Evolutionary conservation across 2,329 filamentous ascomycete species (phyloP).

Genomic region (Coniochaeta pulveracea): DNA sequence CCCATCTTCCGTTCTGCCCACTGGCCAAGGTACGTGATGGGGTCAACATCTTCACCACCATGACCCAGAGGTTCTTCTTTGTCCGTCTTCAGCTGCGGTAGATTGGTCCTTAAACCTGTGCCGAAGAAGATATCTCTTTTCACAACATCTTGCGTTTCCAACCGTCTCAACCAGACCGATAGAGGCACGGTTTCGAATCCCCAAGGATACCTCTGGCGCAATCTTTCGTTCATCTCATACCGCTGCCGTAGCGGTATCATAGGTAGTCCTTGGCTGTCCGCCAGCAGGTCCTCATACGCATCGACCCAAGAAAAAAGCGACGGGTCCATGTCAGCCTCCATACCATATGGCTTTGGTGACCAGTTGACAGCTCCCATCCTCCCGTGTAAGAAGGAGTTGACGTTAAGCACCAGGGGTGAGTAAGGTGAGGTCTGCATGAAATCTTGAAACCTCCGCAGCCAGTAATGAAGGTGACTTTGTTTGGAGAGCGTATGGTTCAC

Average conservation of each 20-base stretch:
- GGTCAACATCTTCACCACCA: too few species aligned
- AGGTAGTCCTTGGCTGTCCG: conserved; percentile 28
- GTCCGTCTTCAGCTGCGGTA: too few species aligned
- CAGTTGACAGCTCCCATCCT: too few species aligned
- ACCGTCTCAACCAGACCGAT: conserved; percentile 6
- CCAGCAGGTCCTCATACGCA: conserved; percentile 46
- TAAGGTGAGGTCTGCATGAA: conserved; percentile 29
- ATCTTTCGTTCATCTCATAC: conserved; percentile 4
- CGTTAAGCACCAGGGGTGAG: conserved; percentile 31
- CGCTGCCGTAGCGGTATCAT: conserved; percentile 25
- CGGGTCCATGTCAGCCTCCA: conserved; percentile 23
- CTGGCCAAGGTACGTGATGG: too few species aligned
- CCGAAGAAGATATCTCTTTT: not conserved
- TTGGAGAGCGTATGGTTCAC: too few species aligned
- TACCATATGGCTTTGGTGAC: conserved; percentile 34
- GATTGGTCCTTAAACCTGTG: not conserved
- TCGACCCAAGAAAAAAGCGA: conserved; percentile 39
- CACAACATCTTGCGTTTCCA: conserved; percentile 7
- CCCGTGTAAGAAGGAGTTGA: conserved; percentile 26
- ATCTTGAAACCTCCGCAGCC: conserved; percentile 6
- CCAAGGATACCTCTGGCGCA: conserved; percentile 1
- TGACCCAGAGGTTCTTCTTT: too few species aligned
- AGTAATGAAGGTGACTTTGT: too few species aligned
- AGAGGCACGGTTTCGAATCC: conserved; percentile 7
- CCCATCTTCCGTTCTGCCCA: too few species aligned